Evolutionary conservation across 805 yeast genomes (phyloP).

Genomic region (Peterozyma xylosa): DNA sequence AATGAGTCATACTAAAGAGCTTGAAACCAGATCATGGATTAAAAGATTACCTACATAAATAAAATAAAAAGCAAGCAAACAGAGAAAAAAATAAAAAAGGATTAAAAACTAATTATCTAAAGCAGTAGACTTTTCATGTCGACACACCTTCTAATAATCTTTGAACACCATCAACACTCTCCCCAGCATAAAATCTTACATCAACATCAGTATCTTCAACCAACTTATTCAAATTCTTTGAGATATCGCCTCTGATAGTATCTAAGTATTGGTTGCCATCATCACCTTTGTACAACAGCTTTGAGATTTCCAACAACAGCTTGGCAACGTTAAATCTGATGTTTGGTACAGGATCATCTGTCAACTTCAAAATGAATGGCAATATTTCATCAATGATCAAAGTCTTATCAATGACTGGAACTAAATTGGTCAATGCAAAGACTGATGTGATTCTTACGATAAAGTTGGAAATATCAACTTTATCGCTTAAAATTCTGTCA

Average conservation of each 20-base stretch:
- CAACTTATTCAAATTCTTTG: constrained; percentile 61
- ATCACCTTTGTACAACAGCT: constrained; percentile 30
- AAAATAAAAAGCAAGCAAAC: not conserved
- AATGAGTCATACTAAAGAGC: too few species aligned
- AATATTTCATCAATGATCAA: constrained; percentile 58
- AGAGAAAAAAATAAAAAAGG: not conserved
- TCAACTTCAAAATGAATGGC: constrained; percentile 71
- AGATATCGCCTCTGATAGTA: constrained; percentile 42
- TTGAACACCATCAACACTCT: constrained; percentile 41
- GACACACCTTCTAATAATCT: constrained; percentile 1
- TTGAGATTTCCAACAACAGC: constrained; percentile 57
- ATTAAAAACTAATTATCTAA: too few species aligned
- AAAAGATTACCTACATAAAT: not conserved
- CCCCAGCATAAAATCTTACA: constrained; percentile 77
- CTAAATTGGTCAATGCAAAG: constrained; percentile 76
- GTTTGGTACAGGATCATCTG: constrained; percentile 84
- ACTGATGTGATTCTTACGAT: constrained; percentile 88
- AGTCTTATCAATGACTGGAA: constrained; percentile 57
- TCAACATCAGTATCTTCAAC: constrained; percentile 75
- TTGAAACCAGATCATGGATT: not conserved
- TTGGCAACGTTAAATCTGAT: constrained; percentile 94
- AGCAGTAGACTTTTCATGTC: too few species aligned
- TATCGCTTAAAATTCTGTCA: constrained; percentile 54
- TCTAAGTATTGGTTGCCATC: constrained; percentile 20
- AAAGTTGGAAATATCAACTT: constrained; percentile 50